Evolutionary conservation across 2,329 filamentous ascomycete species (phyloP), one percentile per base, ranked within the genome.

Genomic region (Stenocarpella maydis): DNA sequence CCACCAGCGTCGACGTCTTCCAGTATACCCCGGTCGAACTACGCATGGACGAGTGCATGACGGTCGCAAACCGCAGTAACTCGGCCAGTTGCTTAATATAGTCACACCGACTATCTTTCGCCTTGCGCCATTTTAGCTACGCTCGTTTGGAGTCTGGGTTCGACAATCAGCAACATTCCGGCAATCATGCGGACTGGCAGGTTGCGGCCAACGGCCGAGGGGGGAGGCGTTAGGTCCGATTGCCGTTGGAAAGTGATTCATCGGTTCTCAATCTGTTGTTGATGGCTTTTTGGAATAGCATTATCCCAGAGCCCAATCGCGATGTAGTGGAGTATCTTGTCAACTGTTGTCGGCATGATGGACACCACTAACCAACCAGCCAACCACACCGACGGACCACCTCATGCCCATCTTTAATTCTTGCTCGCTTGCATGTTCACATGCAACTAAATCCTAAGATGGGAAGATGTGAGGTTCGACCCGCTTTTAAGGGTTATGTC

Each of bases 341-440:
- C n/a, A n/a, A n/a, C n/a, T n/a, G 39, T 67, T 55, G 47, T 55
- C 52, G 34, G n/a, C n/a, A 54, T 49, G 65, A 58, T 41, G 19
- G 50, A 39, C 41, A 67, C 50, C 41, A 54, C 34, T 26, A 47
- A n/a, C 55, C 24, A 19, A 54, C 26, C 4, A 31, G 8, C 43
- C 31, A 19, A 31, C 12, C 55, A 26, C 12, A 43, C 26, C 12
- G 15, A 47, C 31, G 24, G 53, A 39, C 19, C 41, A 49, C 31
- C 34, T 47, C 28, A 47, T 24, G 31, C 45, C 54, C 52, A n/a
- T n/a, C n/a, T n/a, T 58, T 47, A 21, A n/a, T n/a, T 54, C 50
- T 39, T 54, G 49, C n/a, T n/a, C 26, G 31, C 50, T 24, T 69
- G 68, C 68, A 69, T 26, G 26, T 69, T 69, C 68, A 67, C 61